Conservation (phyloP, 305 asterid genomes). For the Fraxinus floribunda region DNA sequence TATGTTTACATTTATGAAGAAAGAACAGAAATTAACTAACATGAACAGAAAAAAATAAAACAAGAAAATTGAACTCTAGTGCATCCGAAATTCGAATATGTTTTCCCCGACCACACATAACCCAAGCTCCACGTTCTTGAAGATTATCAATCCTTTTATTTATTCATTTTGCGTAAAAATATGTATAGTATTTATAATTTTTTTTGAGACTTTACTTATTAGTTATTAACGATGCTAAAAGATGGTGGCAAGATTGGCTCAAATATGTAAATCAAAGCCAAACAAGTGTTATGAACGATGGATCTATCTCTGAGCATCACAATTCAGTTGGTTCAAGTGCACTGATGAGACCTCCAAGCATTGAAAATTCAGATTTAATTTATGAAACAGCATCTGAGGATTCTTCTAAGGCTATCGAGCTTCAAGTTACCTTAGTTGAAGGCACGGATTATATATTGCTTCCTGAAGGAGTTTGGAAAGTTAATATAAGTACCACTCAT, state of each 20-base stretch:
- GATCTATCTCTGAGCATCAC: slow-evolving; percentile 63
- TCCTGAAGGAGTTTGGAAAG: slow-evolving; percentile 90
- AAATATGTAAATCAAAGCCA: slow-evolving; percentile 78
- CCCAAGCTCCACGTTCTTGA: background rate
- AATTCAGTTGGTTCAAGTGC: slow-evolving; percentile 45
- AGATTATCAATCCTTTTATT: background rate
- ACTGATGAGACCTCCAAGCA: slow-evolving; percentile 65
- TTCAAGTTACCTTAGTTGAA: slow-evolving; percentile 86
- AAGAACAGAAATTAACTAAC: background rate
- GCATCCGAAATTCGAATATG: background rate
- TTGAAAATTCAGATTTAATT: slow-evolving; percentile 77
- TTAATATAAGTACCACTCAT: no score
- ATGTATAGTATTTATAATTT: background rate
- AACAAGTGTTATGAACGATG: slow-evolving; percentile 44
- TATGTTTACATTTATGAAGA: background rate
- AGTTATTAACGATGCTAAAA: slow-evolving; percentile 33
- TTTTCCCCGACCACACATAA: background rate
- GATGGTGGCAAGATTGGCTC: slow-evolving; percentile 99
- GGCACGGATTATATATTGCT: slow-evolving; percentile 96
- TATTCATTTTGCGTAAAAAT: slow-evolving; percentile 14
- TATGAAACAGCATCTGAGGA: slow-evolving; percentile 60
- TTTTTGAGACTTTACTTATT: slow-evolving; percentile 19
- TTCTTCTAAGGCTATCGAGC: slow-evolving; percentile 63
- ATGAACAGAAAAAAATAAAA: background rate
- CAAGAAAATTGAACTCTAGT: background rate